Percentiles rank a stretch among this genome's conserved stretches.
These are phyloP conservation scores for Flaveria floridana DNA, from an alignment of 140 eudicot species.

Conservation along the genomic window DNA sequence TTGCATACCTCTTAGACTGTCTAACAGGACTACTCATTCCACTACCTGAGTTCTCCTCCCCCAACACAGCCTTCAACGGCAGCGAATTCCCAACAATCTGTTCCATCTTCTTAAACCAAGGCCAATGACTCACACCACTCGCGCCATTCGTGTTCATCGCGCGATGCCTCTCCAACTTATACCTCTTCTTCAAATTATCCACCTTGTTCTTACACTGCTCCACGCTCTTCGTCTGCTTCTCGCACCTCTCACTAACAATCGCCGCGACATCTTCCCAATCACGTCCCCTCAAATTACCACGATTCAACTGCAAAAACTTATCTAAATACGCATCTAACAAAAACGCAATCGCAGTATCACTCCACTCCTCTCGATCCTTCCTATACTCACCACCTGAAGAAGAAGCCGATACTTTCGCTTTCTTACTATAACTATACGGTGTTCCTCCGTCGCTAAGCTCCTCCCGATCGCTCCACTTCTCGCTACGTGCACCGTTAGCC, in stretches of 20 bases:
- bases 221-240: conserved; percentile 78
- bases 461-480: conserved; percentile 56
- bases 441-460: conserved; percentile 75
- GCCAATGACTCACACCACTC: conserved; percentile 74
- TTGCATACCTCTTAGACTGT: conserved; percentile 66
- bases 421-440: conserved; percentile 45
- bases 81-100: conserved; percentile 72
- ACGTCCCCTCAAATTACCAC: conserved; percentile 91
- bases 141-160: conserved; percentile 58
- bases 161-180: conserved; percentile 80
- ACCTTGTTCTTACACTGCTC: conserved; percentile 99
- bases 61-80: conserved; percentile 53
- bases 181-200: conserved; percentile 95
- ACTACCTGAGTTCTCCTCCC: conserved; percentile 55
- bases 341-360: conserved; percentile 82
- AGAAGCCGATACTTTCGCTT: conserved; percentile 36
- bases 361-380: conserved; percentile 98
- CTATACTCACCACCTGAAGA: conserved; percentile 63
- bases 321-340: conserved; percentile 82
- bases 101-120: conserved; percentile 96
- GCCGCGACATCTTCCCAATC: conserved; percentile 99
- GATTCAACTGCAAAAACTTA: conserved; percentile 67
- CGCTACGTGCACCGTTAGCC: conserved; percentile 28
- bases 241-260: conserved; percentile 77
- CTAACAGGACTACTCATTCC: conserved; percentile 49